Evolutionary conservation across 306 rosid genomes (phyloP), one percentile per base, ranked within the genome.

Genomic region (Cyclanthera cordifolia): DNA sequence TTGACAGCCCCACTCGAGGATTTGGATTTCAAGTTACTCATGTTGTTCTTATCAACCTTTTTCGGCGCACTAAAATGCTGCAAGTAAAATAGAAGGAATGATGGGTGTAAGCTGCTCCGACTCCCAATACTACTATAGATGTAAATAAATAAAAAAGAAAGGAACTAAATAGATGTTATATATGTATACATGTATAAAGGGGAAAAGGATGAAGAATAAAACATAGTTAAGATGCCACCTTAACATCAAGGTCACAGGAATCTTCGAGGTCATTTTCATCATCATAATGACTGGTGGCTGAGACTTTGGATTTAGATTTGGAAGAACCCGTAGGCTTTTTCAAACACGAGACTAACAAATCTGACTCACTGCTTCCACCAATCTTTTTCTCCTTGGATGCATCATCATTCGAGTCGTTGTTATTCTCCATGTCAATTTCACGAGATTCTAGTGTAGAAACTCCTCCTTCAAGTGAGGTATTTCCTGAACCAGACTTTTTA

Each of bases 221-320:
- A 27, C 71, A 66, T 21, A 14, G 71, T 47, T 47, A 52, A 69
- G 61, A 50, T 37, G 32, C 37, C 73, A 72, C 75, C 75, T 72
- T 76, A 74, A 88, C 91, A 80, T 79, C 92, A 75, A 30, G 76
- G 67, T 81, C 91, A 78, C 75, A 67, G 55, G 67, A 66, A 58
- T 75, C 84, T 69, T 68, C 90, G 77, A 73, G 71, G 70, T 82
- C 82, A 58, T 79, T 69, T 61, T 27, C 73, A 75, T 72, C 86
- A 66, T 83, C 87, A 65, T 74, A 34, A 66, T 72, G 70, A 66
- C 65, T 59, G 45, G 23, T 64, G 64, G 67, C 86, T 59, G 82
- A 80, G 52, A 75, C 79, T 71, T 79, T 88, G 72, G 65, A 78
- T 73, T 82, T 85, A 67, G 34, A 82, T 76, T 88, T 87, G 63